Conservation (phyloP, 805 yeast genomes). For the Candida xyloterini region DNA sequence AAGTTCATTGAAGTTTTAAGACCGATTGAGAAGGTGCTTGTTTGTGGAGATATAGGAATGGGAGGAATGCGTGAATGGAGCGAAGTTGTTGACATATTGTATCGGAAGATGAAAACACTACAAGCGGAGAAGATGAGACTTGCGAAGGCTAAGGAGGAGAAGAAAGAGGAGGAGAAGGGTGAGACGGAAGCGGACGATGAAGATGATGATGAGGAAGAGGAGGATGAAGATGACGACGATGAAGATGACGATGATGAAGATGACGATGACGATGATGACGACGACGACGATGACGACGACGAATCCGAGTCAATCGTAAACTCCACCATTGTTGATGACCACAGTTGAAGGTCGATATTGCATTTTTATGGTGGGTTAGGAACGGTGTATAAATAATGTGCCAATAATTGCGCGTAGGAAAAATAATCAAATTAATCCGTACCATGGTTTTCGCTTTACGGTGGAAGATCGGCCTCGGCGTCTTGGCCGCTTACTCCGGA, state of each 20-base stretch:
- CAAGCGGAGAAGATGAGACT: constrained; percentile 52
- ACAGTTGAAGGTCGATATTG: constrained; percentile 4
- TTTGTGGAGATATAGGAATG: constrained; percentile 96
- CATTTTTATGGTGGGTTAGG: constrained; percentile 2
- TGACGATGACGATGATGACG: constrained; percentile 20
- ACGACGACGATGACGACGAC: constrained; percentile 14
- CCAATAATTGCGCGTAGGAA: constrained; percentile 5
- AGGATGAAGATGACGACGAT: constrained; percentile 39
- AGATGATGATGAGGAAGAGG: constrained; percentile 39
- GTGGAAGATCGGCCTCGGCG: constrained; percentile 41
- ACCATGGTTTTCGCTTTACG: constrained; percentile 25
- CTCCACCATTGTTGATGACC: constrained; percentile 6
- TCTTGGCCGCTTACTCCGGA: constrained; percentile 55
- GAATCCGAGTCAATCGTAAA: constrained; percentile 4
- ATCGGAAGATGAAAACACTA: constrained; percentile 62
- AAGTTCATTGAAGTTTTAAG: constrained; percentile 91
- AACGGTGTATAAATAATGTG: constrained; percentile 7
- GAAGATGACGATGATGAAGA: constrained; percentile 34
- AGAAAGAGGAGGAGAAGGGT: constrained; percentile 44
- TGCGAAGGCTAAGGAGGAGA: constrained; percentile 47
- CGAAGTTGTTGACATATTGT: constrained; percentile 85
- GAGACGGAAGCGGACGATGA: constrained; percentile 40
- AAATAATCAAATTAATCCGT: background rate
- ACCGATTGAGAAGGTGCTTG: constrained; percentile 95
- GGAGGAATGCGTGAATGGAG: constrained; percentile 99